A percentile compares a stretch with the other conserved stretches of the same genome.
Conservation (phyloP, 208 protist genomes). For the Leishmania arabica region DNA sequence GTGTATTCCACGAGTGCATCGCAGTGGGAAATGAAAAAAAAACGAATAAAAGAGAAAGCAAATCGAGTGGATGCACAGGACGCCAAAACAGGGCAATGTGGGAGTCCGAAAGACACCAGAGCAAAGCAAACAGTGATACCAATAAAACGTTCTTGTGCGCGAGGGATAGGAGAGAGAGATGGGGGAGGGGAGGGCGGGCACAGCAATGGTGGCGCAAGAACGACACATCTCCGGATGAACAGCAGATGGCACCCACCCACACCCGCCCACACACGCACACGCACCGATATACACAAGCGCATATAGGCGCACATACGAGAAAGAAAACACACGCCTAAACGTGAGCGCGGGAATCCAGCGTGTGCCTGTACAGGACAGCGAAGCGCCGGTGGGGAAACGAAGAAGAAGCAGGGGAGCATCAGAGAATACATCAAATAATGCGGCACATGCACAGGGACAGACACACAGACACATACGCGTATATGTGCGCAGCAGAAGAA, state of each 20-base stretch:
- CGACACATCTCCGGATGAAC: not conserved
- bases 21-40: not conserved
- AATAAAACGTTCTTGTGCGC: not conserved
- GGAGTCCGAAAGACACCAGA: not conserved
- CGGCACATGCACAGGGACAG: not conserved
- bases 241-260: not conserved
- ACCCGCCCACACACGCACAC: too few species aligned
- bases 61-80: not conserved
- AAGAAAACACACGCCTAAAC: not conserved
- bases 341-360: not conserved
- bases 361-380: not conserved
- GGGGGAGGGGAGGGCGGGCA: not conserved
- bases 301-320: not conserved
- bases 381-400: not conserved
- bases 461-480: not conserved
- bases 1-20: not conserved
- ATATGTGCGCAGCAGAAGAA: not conserved
- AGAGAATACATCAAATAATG: constrained; percentile 6
- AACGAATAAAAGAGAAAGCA: not conserved
- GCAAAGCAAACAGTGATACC: not conserved
- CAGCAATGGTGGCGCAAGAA: not conserved
- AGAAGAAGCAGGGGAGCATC: not conserved
- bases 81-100: not conserved
- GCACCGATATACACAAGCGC: not conserved
- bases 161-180: not conserved